A percentile compares a stretch with the other conserved stretches of the same genome.
Conservation (phyloP, 371 early-diverging fungal genomes). For the Mortierella sp. region DNA sequence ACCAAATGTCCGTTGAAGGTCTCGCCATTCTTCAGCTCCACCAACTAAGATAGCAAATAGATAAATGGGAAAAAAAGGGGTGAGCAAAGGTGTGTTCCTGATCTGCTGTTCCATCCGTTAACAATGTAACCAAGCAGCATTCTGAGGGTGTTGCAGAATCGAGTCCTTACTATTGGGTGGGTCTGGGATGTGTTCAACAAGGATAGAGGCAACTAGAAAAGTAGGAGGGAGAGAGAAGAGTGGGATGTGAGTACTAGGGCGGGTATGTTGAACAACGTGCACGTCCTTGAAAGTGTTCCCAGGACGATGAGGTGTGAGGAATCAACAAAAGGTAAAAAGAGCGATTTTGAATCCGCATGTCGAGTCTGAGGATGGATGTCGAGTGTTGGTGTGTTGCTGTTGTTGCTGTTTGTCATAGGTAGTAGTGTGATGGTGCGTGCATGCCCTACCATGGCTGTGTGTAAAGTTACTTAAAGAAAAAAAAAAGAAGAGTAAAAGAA, state of each 20-base stretch:
- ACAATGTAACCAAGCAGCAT: not conserved
- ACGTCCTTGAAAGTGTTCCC: slow-evolving; percentile 9
- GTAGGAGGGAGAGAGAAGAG: not conserved
- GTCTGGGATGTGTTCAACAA: slow-evolving; percentile 92
- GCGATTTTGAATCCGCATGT: not conserved
- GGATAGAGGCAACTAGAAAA: slow-evolving; percentile 86
- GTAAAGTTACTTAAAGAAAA: not conserved
- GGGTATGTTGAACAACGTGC: not conserved
- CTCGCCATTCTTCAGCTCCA: slow-evolving; percentile 99
- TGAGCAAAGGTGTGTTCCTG: not conserved
- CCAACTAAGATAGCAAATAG: slow-evolving; percentile 65
- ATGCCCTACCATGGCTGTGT: slow-evolving; percentile 18
- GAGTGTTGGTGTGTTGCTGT: not conserved
- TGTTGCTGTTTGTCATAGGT: not conserved
- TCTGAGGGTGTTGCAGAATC: not conserved
- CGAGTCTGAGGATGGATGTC: not conserved
- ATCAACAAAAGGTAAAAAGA: not conserved
- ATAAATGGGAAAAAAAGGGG: slow-evolving; percentile 10
- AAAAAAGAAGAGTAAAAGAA: not conserved
- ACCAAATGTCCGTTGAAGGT: slow-evolving; percentile 98
- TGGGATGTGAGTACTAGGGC: not conserved
- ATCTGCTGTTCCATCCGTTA: slow-evolving; percentile 1
- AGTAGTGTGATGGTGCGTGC: slow-evolving; percentile 10
- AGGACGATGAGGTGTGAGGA: not conserved
- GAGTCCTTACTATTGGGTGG: slow-evolving; percentile 82